These are phyloP conservation scores for Ogataea angusta DNA, from an alignment of 805 yeast species.

Conservation along the genomic window DNA sequence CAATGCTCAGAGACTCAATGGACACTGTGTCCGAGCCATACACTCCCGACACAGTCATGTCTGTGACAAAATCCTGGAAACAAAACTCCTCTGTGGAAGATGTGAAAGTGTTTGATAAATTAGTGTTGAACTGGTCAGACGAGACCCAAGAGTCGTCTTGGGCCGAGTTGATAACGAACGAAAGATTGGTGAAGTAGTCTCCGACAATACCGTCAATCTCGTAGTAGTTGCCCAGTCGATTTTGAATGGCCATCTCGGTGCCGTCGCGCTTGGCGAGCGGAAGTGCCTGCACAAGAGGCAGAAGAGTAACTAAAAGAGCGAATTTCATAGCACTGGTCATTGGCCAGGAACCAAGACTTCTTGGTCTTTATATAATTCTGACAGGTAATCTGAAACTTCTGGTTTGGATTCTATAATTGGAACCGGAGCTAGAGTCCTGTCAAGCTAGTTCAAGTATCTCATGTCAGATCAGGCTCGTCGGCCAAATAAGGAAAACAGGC, in stretches of 20 bases:
- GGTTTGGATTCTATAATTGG: background rate
- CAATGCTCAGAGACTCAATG: conserved; percentile 10
- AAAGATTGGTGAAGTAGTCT: conserved; percentile 23
- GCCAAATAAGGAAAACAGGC: background rate
- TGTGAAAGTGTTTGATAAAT: conserved; percentile 12
- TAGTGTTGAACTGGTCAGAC: conserved; percentile 9
- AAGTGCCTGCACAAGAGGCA: conserved; percentile 4
- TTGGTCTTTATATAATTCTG: conserved; percentile 5
- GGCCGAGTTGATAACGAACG: conserved; percentile 31
- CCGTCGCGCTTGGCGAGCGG: conserved; percentile 10
- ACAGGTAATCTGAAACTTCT: conserved; percentile 5
- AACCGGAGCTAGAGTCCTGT: background rate
- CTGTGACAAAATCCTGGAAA: conserved; percentile 10
- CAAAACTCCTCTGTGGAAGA: conserved; percentile 11
- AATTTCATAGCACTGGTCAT: background rate
- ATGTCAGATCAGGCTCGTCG: background rate
- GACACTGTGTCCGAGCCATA: conserved; percentile 20
- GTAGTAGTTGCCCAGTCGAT: conserved; percentile 20
- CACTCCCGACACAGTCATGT: conserved; percentile 16
- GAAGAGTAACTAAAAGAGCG: conserved; percentile 1
- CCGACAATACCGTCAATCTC: conserved; percentile 26
- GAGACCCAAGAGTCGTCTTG: conserved; percentile 32
- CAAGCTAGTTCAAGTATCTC: background rate
- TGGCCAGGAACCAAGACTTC: background rate
- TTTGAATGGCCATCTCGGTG: conserved; percentile 14